Evolutionary conservation across 2,329 filamentous ascomycete genomes (phyloP), one percentile per base, ranked within the genome.

Genomic region (Dryadomyces quercus-mongolicae): DNA sequence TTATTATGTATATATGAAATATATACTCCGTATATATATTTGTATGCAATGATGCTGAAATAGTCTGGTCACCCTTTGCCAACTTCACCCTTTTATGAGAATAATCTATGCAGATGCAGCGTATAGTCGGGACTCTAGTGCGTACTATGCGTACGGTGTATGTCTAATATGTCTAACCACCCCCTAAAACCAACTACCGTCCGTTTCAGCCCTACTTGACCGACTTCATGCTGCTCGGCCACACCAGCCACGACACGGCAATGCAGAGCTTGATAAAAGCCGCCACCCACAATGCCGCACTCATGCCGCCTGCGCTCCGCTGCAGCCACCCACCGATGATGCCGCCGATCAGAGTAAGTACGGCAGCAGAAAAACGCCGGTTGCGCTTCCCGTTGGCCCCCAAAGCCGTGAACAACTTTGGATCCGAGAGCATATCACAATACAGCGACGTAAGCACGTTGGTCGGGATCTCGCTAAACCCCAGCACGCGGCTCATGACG

Each of bases 171-270:
- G 5, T 43, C 50, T 31, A 15, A 42, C n/a, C n/a, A n/a, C n/a
- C n/a, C n/a, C n/a, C n/a, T n/a, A n/a, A n/a, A n/a, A n/a, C 16
- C 38, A 42, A 42, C 38, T 5, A 10, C 16, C 16, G 16, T 10
- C 38, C 12, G 38, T 42, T 10, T 42, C 38, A 42, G 12, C 38
- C 44, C 21, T 49, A 48, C 18, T 42, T 42, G 13, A 16, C 48
- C 49, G 44, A 45, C 48, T 46, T 45, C 16, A 13, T 42, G 38
- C 16, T 56, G 54, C 51, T 71, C 4, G 74, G 78, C 84, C 84
- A 87, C 1, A 77, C 59, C 16, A 80, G 67, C 83, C 84, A 86
- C 0, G 75, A 68, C 2, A 78, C 21, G 0, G 81, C 71, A 56
- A 84, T 78, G 2, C 68, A 43, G 1, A 75, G 60, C 67, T 87